phyloP scores from a whole-genome alignment of 805 yeast species.

The Saccharomycopsis synnaedendra region DNA sequence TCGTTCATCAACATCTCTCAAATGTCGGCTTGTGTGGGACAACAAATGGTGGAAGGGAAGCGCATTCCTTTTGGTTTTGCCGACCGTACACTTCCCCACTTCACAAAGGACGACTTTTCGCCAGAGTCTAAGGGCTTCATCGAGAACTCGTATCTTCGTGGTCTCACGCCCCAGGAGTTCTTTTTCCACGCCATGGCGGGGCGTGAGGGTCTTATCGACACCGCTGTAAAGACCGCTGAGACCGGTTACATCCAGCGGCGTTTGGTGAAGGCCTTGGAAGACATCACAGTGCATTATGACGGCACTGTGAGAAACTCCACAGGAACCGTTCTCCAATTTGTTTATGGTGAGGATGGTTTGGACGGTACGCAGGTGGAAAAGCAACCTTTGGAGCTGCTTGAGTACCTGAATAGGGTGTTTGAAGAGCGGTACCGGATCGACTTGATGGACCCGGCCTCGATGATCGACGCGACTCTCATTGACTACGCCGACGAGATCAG shows the following conservation, averaged over 20 bases:
- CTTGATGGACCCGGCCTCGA: constrained; percentile 54
- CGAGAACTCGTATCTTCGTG: constrained; percentile 93
- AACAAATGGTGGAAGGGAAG: constrained; percentile 98
- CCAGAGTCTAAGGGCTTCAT: constrained; percentile 98
- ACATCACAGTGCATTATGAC: constrained; percentile 96
- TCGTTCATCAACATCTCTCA: constrained; percentile 97
- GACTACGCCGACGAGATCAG: constrained; percentile 86
- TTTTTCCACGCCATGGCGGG: constrained; percentile 99
- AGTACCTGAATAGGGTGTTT: constrained; percentile 79
- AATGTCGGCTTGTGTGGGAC: constrained; percentile 99
- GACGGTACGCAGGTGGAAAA: constrained; percentile 98
- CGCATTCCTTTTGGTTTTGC: constrained; percentile 97
- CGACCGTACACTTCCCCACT: constrained; percentile 94
- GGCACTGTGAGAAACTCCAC: constrained; percentile 96
- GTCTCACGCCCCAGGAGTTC: constrained; percentile 96
- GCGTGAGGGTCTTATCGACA: constrained; percentile 98
- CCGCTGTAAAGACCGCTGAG: constrained; percentile 98
- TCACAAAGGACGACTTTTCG: constrained; percentile 95
- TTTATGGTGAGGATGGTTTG: constrained; percentile 98
- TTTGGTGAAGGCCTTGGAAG: constrained; percentile 91
- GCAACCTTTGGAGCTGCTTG: constrained; percentile 90
- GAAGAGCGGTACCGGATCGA: constrained; percentile 81
- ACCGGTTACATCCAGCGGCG: constrained; percentile 98
- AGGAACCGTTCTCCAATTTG: constrained; percentile 92
- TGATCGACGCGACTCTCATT: constrained; percentile 59